Base-by-base conservation (phyloP, 1,284 basidiomycete genomes). In the Mycosarcoma mackinlayi region DNA sequence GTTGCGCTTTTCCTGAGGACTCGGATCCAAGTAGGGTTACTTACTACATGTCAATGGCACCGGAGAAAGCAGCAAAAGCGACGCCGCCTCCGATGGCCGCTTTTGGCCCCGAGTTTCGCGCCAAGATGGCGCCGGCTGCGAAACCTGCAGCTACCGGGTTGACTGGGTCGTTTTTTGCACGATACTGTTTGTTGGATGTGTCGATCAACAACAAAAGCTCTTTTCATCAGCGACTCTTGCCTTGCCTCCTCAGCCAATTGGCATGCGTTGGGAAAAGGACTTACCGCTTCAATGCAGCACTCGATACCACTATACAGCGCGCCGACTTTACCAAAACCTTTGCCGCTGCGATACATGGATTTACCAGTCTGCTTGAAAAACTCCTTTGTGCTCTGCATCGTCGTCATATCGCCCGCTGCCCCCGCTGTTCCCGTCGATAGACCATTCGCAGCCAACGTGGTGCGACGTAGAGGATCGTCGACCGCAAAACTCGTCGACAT, bases 401-500 rank as follows among this genome's bases (percentile, higher is more conserved):
- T 79, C 14, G 67, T 60, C 42, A 74, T 35, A 5, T 76, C 72
- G 0, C 58, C 66, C 10, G 47, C 44, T 16, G 16, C 35, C 3
- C 41, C 55, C 9, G 30, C 44, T 13, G 53, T 38, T 0, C 25
- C 40, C 25, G 56, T 46, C 9, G 31, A 27, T 24, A 70, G 14
- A 0, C 67, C 67, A 23, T 70, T 70, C 5, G 67, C 67, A 9
- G 63, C 69, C 1, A 73, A 39, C 35, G 68, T 81, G 8, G 76
- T 75, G 30, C 78, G 41, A 2, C 80, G 34, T 11, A 81, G 34
- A 6, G 95, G 95, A 83, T 98, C 95, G 83, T 98, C 95, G 78
- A 96, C 94, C 24, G 91, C 91, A 81, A 98, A 95, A 28, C 92
- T 93, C 13, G 93, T 87, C 39, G 92, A 93, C 93, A 98, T 95